These are phyloP conservation scores for Leccinum truebloodii DNA, from an alignment of 768 basidiomycete genomes.

Conservation along the genomic window DNA sequence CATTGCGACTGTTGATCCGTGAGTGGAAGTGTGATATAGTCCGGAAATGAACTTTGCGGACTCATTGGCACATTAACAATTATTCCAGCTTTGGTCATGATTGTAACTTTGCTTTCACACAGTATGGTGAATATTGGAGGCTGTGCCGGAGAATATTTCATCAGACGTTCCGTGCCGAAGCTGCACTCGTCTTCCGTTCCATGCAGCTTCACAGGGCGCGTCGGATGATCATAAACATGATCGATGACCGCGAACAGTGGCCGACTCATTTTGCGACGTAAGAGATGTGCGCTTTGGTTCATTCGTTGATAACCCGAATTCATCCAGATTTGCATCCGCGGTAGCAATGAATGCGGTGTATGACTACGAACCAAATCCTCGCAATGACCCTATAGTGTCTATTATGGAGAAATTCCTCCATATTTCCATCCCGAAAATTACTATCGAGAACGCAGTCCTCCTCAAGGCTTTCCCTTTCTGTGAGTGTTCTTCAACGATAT, in stretches of 20 bases:
- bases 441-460: not conserved
- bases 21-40: not conserved
- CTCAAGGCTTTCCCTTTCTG: not conserved
- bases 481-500: not conserved
- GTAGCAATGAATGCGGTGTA: conserved; percentile 23
- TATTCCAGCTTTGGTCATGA: not conserved
- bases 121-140: not conserved
- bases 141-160: conserved; percentile 21
- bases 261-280: not conserved
- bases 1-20: conserved; percentile 3
- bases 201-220: conserved; percentile 19
- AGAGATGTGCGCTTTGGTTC: not conserved
- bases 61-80: not conserved
- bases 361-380: not conserved
- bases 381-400: not conserved
- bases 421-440: not conserved
- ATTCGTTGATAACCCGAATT: not conserved
- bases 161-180: conserved; percentile 18
- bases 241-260: conserved; percentile 5
- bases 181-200: conserved; percentile 11
- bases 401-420: not conserved
- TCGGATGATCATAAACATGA: conserved; percentile 11
- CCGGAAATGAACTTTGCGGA: not conserved
- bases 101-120: not conserved
- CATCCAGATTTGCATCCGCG: conserved; percentile 32